Percentiles rank a stretch among this genome's conserved stretches.
Evolutionary conservation across 2,329 filamentous ascomycete species (phyloP).

Genomic region (Rutstroemia sp.): DNA sequence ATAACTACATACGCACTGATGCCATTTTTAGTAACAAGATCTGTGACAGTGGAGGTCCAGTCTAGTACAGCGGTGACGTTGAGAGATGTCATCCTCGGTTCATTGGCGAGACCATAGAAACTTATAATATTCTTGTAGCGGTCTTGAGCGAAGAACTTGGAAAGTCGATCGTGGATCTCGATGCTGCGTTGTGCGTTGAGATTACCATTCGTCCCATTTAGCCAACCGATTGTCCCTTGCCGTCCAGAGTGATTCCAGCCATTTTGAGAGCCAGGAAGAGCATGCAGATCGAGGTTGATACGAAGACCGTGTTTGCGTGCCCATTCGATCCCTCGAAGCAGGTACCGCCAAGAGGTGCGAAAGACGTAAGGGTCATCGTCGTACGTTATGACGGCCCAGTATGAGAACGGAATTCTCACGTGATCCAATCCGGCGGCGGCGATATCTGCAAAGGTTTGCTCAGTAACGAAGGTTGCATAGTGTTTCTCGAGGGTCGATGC

Average conservation of each 20-base stretch:
- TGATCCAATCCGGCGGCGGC: slow-evolving; percentile 86
- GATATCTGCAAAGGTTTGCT: slow-evolving; percentile 78
- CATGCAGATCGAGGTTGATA: slow-evolving; percentile 89
- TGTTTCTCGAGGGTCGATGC: slow-evolving; percentile 73
- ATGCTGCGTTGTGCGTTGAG: slow-evolving; percentile 74
- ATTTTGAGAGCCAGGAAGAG: slow-evolving; percentile 87
- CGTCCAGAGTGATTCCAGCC: slow-evolving; percentile 95
- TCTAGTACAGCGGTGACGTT: slow-evolving; percentile 57
- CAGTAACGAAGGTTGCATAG: slow-evolving; percentile 82
- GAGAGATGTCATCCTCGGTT: slow-evolving; percentile 78
- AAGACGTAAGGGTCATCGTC: slow-evolving; percentile 81
- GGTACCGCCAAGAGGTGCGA: slow-evolving; percentile 85
- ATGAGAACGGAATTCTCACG: slow-evolving; percentile 90
- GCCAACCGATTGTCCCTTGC: slow-evolving; percentile 74
- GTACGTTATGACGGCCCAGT: slow-evolving; percentile 88
- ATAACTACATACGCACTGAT: slow-evolving; percentile 70
- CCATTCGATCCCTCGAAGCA: slow-evolving; percentile 89
- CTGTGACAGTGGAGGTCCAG: slow-evolving; percentile 73
- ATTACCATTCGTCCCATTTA: slow-evolving; percentile 80
- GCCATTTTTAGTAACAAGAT: slow-evolving; percentile 69
- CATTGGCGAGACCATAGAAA: slow-evolving; percentile 92
- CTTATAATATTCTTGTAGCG: slow-evolving; percentile 87
- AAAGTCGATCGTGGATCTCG: slow-evolving; percentile 79
- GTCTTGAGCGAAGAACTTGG: slow-evolving; percentile 85
- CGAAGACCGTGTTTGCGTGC: slow-evolving; percentile 85